Base-by-base conservation (phyloP, 352 stramenopile genomes). In the Pythium sp. region DNA sequence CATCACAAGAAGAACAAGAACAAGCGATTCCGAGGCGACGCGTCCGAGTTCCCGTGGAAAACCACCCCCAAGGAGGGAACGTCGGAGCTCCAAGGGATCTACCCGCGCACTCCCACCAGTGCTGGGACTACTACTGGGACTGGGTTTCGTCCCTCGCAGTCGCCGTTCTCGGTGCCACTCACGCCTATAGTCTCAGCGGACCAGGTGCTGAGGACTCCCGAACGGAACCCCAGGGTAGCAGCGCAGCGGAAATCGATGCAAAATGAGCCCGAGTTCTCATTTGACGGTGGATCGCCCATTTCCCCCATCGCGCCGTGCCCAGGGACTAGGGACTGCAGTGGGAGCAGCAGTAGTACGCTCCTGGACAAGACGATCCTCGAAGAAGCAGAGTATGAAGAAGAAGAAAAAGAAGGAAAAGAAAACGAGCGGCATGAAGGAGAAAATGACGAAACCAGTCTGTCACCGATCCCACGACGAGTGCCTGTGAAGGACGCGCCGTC, bases 211-310 rank as follows among this genome's bases (percentile, higher is more conserved):
- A 32, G 20, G 32, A 59, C 53, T 11, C 24, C 26, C 8, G 34
- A 36, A 26, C 55, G 22, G 28, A 53, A 26, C 38, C 11, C 18
- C 62, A 49, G 14, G 28, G 32, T 51, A 53, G 28, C n/a, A 67
- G 32, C 15, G 1, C 56, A 59, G 4, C 38, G 8, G 15, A n/a
- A 18, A 30, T 7, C 24, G 51, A 46, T 46, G 51, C 41, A 38
- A 41, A n/a, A 41, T 0, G 34, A 47, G 12, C 53, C 62, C 46
- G 56, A 56, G 49, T 63, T 76, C 68, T 58, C 62, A 14, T 86
- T 81, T 43, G 79, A 80, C 5, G 60, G 86, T 6, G 53, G 82
- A 9, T 89, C 82, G 58, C 82, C 82, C 62, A 86, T 91, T 68
- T 62, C 73, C 2, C 64, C 64, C n/a, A 69, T 69, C 22, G 56